Percentiles rank a stretch among this genome's conserved stretches.
phyloP scores from a whole-genome alignment of 257 asterid genomes.

The Plantago ovata region DNA sequence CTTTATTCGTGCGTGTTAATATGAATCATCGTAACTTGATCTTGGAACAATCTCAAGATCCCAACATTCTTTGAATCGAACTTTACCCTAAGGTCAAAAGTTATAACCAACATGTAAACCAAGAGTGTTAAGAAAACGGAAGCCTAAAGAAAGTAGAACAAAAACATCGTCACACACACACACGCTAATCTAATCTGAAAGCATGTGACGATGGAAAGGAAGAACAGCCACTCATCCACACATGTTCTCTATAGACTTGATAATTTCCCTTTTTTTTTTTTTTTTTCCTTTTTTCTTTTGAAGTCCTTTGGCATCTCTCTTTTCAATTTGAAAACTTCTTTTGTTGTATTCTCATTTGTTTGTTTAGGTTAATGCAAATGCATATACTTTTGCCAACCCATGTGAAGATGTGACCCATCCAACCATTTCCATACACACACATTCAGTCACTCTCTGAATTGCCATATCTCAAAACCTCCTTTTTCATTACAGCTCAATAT shows the following conservation, averaged over 20 bases:
- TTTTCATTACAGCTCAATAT: not conserved
- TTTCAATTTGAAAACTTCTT: not conserved
- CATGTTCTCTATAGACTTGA: not conserved
- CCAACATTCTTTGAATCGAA: too few relatives aligned
- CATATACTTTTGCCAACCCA: conserved; percentile 35
- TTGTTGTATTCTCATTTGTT: not conserved
- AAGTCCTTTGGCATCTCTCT: not conserved
- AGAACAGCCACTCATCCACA: not conserved
- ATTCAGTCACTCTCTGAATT: conserved; percentile 3
- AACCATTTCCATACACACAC: conserved; percentile 24
- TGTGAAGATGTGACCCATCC: conserved; percentile 53
- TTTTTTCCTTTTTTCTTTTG: not conserved
- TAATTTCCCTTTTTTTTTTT: not conserved
- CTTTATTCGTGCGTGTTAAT: too few relatives aligned
- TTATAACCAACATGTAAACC: too few relatives aligned
- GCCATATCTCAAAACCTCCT: conserved; percentile 22
- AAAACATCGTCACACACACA: too few relatives aligned
- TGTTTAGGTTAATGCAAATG: conserved; percentile 17
- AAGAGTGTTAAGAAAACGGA: too few relatives aligned
- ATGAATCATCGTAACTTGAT: too few relatives aligned
- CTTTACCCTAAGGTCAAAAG: too few relatives aligned
- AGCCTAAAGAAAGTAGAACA: too few relatives aligned
- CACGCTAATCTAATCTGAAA: not conserved
- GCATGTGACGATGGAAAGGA: conserved; percentile 4
- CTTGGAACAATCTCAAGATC: too few relatives aligned